Percentiles rank a stretch among this genome's conserved stretches.
Evolutionary conservation across 352 stramenopile species (phyloP).

Genomic region (Aphanomyces invadans): DNA sequence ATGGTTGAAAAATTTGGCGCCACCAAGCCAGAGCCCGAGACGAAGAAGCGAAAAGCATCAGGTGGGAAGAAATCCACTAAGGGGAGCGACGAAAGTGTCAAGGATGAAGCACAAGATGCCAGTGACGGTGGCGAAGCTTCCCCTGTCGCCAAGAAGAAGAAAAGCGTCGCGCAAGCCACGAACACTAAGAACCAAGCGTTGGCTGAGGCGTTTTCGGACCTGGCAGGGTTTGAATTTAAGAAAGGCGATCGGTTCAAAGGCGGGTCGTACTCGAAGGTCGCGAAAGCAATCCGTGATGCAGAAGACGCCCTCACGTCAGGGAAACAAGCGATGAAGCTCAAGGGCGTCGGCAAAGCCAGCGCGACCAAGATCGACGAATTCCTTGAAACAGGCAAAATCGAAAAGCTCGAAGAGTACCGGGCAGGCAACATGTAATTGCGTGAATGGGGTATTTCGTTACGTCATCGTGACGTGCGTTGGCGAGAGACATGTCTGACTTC

Average conservation of each 20-base stretch:
- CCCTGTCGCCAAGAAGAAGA: slow-evolving; percentile 48
- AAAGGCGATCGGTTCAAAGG: slow-evolving; percentile 80
- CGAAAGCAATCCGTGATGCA: slow-evolving; percentile 69
- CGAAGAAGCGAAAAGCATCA: slow-evolving; percentile 50
- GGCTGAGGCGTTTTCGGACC: slow-evolving; percentile 65
- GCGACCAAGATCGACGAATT: slow-evolving; percentile 82
- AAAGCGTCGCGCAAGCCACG: slow-evolving; percentile 36
- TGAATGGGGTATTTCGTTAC: too few relatives aligned
- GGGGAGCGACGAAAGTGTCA: slow-evolving; percentile 13
- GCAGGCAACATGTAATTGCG: slow-evolving; percentile 45
- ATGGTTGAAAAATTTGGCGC: slow-evolving; percentile 73
- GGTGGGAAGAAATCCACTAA: slow-evolving; percentile 26
- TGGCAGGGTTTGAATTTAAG: slow-evolving; percentile 86
- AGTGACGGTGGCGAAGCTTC: slow-evolving; percentile 36
- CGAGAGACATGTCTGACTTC: too few relatives aligned
- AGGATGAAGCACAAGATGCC: slow-evolving; percentile 21
- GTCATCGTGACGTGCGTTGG: too few relatives aligned
- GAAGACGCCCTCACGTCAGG: slow-evolving; percentile 54
- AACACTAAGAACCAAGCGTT: slow-evolving; percentile 63
- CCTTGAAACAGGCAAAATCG: slow-evolving; percentile 68
- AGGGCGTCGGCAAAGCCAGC: slow-evolving; percentile 75
- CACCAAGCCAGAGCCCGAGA: slow-evolving; percentile 34
- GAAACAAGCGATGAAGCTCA: slow-evolving; percentile 77
- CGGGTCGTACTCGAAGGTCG: slow-evolving; percentile 81
- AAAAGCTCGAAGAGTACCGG: slow-evolving; percentile 74